Evolutionary conservation across 164 flowering plant species (phyloP).

Genomic region (Aristolochia californica): DNA sequence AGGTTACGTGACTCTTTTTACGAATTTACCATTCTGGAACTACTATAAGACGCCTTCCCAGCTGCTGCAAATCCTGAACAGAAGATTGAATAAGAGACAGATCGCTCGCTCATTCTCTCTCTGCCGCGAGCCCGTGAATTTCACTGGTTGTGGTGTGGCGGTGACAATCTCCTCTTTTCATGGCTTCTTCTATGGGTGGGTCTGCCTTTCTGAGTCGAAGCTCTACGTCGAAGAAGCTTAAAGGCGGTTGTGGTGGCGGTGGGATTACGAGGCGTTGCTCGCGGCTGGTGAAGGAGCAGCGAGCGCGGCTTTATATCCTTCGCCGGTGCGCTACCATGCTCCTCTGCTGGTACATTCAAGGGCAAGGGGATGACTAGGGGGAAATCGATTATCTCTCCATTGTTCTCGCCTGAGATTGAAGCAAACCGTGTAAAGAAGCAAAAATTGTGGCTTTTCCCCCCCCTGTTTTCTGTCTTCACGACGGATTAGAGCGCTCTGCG

Average conservation of each 20-base stretch:
- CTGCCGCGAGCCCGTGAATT: too few species aligned
- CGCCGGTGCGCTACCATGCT: slow-evolving; percentile 17
- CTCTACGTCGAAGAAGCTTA: neutral
- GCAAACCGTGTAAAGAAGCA: too few species aligned
- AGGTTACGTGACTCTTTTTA: too few species aligned
- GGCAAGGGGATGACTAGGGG: slow-evolving; percentile 16
- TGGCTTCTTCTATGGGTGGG: too few species aligned
- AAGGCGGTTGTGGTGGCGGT: neutral
- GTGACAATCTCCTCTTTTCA: too few species aligned
- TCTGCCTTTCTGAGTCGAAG: neutral
- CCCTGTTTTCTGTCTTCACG: neutral
- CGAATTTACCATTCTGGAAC: too few species aligned
- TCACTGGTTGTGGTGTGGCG: too few species aligned
- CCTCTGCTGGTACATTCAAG: slow-evolving; percentile 17
- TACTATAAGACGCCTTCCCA: too few species aligned
- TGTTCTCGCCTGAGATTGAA: neutral
- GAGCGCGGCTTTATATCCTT: slow-evolving; percentile 13
- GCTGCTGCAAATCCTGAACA: too few species aligned
- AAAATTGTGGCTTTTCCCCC: neutral
- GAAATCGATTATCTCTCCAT: too few species aligned
- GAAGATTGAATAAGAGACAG: too few species aligned
- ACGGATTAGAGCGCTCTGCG: neutral
- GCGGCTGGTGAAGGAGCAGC: slow-evolving; percentile 12
- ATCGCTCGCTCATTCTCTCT: too few species aligned
- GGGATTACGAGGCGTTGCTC: slow-evolving; percentile 7